Percentiles rank a stretch among this genome's conserved stretches.
Conservation (phyloP, 129 eudicot genomes). For the Gnaphalium uliginosum region DNA sequence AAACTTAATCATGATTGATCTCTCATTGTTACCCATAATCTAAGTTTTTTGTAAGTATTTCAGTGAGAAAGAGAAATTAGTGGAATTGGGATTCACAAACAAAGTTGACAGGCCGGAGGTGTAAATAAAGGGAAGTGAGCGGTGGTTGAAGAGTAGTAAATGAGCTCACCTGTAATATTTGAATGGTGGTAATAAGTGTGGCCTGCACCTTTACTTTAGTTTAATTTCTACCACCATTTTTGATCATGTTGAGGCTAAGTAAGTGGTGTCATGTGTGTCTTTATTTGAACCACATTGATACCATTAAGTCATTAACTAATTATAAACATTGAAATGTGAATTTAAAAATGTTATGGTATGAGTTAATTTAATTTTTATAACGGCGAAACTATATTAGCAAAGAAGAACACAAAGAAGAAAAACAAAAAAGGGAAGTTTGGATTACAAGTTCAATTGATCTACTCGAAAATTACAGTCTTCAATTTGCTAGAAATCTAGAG, state of each 20-base stretch:
- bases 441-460: no score
- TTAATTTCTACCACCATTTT: slow-evolving; percentile 19
- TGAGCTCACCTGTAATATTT: slow-evolving; percentile 40
- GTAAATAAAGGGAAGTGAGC: slow-evolving; percentile 36
- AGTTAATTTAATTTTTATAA: no score
- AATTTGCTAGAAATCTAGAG: no score
- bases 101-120: slow-evolving; percentile 15
- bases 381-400: background rate
- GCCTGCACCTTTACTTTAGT: background rate
- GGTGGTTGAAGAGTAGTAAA: slow-evolving; percentile 43
- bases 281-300: background rate
- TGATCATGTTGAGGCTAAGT: background rate
- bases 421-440: no score
- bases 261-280: background rate
- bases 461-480: no score
- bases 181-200: slow-evolving; percentile 36
- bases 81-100: slow-evolving; percentile 31
- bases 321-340: background rate
- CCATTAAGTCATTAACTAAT: background rate
- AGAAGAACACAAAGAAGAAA: no score
- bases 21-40: slow-evolving; percentile 22
- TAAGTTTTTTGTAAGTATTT: background rate
- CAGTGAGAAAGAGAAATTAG: slow-evolving; percentile 18
- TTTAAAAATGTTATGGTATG: background rate
- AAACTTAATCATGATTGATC: slow-evolving; percentile 9